Evolutionary conservation across 768 basidiomycete genomes (phyloP).

Genomic region (Daedaleopsis nitida): DNA sequence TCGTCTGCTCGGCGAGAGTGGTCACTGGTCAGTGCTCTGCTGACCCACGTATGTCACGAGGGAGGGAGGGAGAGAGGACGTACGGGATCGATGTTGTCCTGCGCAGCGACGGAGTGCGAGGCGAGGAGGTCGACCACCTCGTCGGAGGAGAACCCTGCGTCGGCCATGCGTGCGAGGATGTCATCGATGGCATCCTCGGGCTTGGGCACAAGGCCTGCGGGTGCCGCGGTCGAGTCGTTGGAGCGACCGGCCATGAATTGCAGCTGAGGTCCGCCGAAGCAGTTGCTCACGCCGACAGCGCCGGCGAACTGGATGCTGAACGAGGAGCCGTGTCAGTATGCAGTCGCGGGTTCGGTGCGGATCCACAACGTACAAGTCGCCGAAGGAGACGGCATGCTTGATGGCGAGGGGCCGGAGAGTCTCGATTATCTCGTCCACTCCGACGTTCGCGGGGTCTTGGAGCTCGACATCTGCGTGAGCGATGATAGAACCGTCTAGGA

Average conservation of each 20-base stretch:
- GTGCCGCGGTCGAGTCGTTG: constrained; percentile 25
- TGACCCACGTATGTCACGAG: too few species aligned
- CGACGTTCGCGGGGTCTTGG: constrained; percentile 23
- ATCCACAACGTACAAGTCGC: constrained; percentile 46
- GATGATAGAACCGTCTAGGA: constrained; percentile 49
- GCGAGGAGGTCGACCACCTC: constrained; percentile 23
- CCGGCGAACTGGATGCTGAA: constrained; percentile 35
- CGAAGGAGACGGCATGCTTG: constrained; percentile 18
- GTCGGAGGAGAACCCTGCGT: constrained; percentile 14
- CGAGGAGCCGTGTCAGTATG: too few species aligned
- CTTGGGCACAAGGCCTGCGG: constrained; percentile 19
- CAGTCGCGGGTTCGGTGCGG: not conserved
- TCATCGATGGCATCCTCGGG: constrained; percentile 19
- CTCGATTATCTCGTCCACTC: constrained; percentile 15
- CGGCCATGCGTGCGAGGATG: constrained; percentile 15
- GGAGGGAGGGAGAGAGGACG: too few species aligned
- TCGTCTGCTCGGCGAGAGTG: not conserved
- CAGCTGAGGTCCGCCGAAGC: constrained; percentile 26
- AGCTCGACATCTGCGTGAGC: constrained; percentile 42
- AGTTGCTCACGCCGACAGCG: constrained; percentile 29
- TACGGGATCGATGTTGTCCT: constrained; percentile 26
- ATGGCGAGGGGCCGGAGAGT: constrained; percentile 12
- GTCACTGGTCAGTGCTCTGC: too few species aligned
- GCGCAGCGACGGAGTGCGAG: constrained; percentile 29
- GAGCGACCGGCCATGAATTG: constrained; percentile 30